Conservation (phyloP, 2,329 filamentous ascomycete genomes). For the Talaromyces sp. region DNA sequence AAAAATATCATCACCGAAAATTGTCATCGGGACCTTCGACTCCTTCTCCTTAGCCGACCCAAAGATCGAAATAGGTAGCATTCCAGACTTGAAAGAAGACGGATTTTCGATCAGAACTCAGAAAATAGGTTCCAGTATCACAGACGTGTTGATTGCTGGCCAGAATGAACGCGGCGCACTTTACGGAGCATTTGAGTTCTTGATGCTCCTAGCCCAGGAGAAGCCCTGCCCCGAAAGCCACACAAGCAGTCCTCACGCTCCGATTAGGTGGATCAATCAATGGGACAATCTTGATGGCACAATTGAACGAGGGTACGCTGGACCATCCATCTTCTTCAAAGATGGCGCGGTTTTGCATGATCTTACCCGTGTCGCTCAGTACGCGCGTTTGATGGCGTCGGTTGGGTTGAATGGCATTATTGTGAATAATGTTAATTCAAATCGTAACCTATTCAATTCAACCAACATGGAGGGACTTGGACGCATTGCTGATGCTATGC, state of each 20-base stretch:
- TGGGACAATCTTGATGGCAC: conserved; percentile 66
- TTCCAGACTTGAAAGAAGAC: conserved; percentile 27
- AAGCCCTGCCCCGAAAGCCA: conserved; percentile 44
- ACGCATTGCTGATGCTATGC: conserved; percentile 58
- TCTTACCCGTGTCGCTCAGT: conserved; percentile 54
- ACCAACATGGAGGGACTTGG: conserved; percentile 57
- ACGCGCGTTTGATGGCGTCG: conserved; percentile 61
- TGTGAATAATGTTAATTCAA: conserved; percentile 68
- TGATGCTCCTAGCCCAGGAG: conserved; percentile 58
- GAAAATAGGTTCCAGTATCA: conserved; percentile 20
- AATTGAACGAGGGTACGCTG: conserved; percentile 64
- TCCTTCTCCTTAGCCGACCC: conserved; percentile 19
- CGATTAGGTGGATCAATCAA: conserved; percentile 65
- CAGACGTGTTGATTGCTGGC: conserved; percentile 52
- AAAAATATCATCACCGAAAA: conserved; percentile 22
- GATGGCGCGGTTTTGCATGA: conserved; percentile 52
- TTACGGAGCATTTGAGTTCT: conserved; percentile 64
- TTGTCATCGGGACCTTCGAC: conserved; percentile 22
- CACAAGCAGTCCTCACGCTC: conserved; percentile 52
- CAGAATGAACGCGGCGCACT: conserved; percentile 62
- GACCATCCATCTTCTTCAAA: conserved; percentile 62
- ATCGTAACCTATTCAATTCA: conserved; percentile 50
- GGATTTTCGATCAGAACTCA: conserved; percentile 56
- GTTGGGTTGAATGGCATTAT: conserved; percentile 61
- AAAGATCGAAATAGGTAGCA: conserved; percentile 18